Conservation (phyloP, 2,329 filamentous ascomycete genomes). For the Pestalotiopsis sp. region DNA sequence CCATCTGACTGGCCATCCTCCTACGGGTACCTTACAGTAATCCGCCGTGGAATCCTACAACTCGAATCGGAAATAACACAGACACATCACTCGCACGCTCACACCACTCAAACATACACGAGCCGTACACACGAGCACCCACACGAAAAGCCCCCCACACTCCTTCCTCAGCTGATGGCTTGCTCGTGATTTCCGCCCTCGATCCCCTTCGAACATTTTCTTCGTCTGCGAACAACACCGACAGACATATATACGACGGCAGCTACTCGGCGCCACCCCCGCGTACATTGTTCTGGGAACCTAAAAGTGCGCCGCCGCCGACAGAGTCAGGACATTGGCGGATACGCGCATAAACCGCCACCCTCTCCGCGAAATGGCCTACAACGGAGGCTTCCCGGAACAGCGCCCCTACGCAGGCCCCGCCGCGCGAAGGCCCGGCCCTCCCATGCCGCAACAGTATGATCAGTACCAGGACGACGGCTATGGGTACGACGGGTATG, state of each 20-base stretch:
- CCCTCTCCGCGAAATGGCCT: slow-evolving; percentile 47
- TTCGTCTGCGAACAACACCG: background rate
- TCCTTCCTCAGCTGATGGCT: background rate
- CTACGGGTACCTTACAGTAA: slow-evolving; percentile 6
- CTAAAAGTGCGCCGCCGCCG: background rate
- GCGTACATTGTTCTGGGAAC: background rate
- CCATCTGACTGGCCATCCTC: background rate
- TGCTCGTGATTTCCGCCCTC: background rate
- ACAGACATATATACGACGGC: background rate
- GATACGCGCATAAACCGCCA: slow-evolving; percentile 6
- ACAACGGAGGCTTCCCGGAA: slow-evolving; percentile 50
- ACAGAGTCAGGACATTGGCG: background rate
- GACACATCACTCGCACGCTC: background rate
- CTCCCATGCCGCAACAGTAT: slow-evolving; percentile 24
- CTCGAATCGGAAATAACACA: background rate
- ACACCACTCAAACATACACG: background rate
- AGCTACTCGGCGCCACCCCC: background rate
- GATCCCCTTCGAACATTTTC: background rate
- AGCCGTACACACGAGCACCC: background rate
- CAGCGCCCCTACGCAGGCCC: slow-evolving; percentile 53
- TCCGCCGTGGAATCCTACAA: background rate
- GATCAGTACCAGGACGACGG: slow-evolving; percentile 32
- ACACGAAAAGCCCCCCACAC: background rate
- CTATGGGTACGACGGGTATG: slow-evolving; percentile 41
- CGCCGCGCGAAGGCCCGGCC: slow-evolving; percentile 41